Base-by-base conservation (phyloP, 768 basidiomycete genomes). In the Mycena haematopus region DNA sequence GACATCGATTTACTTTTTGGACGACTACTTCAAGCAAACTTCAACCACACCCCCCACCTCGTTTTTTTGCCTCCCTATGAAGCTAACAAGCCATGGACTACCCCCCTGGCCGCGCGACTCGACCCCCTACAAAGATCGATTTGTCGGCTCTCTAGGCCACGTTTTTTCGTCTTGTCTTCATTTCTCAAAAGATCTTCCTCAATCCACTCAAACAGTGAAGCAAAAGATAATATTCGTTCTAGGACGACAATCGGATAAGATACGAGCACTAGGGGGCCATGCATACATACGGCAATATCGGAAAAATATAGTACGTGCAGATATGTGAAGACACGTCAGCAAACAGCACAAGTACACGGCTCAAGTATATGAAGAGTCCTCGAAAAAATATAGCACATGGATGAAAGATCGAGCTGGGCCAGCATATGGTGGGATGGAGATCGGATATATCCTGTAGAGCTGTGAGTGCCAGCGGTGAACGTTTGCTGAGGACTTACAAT, bases 221-320 rank as follows among this genome's bases (percentile, higher is more conserved):
- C 31, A 56, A n/a, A 42, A 31, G 22, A 49, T 33, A 49, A 38
- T 63, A 54, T 63, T 53, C 57, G 52, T 52, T 51, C 57, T 58
- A 53, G 47, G n/a, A 56, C 62, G 62, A 63, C 52, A n/a, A 52
- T 54, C 14, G 45, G 56, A 58, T 58, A 54, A 56, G 36, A 51
- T 56, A 62, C 14, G 46, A 46, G 46, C 52, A 63, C 51, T 63
- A 58, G 21, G 40, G 62, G 62, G 45, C 35, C 52, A 58, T 49
- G 46, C 52, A 58, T 52, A 58, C 62, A 58, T 52, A 58, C 62
- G 53, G 44, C n/a, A 53, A 57, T 63, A 63, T 46, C 49, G 56
- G 31, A 17, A 21, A 45, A 22, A 63, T 63, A 63, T 29, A 24
- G 51, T 63, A 63, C 36, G 56, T 56, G 45, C 56, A 24, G 10